Base-by-base conservation (phyloP, 306 rosid genomes). In the Hippophae gyantsensis region DNA sequence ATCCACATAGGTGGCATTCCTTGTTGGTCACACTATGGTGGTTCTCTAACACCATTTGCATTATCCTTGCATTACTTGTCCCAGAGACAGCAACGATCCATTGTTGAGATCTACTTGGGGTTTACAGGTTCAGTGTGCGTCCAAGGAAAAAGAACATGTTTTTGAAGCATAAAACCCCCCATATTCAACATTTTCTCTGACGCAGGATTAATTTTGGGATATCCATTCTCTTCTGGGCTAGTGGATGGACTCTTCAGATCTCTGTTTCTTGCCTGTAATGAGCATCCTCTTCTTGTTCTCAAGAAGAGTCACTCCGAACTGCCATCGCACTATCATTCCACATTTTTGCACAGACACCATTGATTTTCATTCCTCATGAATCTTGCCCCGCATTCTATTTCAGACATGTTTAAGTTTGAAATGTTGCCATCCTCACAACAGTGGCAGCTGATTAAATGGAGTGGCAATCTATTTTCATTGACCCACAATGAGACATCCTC, bases 111-210 rank as follows among this genome's bases (percentile, higher is more conserved):
- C 48, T 63, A 62, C 72, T 59, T 88, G 97, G 89, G 82, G 74
- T 18, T 18, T 18, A 18, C 23, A 18, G 23, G 23, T 78, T 72
- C 86, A 74, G 60, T 90, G 82, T 77, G 73, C 58, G 71, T 57
- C 72, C 75, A 74, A 72, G 82, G 71, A 69, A 71, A 18, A 67
- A 75, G 70, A 78, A 72, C 80, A 69, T 76, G 70, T 64, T 75
- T 73, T 80, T 82, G 78, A 75, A 74, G 83, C 86, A 69, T 80
- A 80, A 62, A 67, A 80, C 96, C 85, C 85, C 86, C 99, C 96
- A 76, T 83, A 78, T 86, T 89, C 97, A 87, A 82, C 90, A 86
- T 93, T 89, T 89, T 93, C 89, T 88, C 88, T 93, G 97, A 77
- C 87, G 99, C 99, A 93, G 97, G 99, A 81, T 84, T 86, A 77